Base-by-base conservation (phyloP, 2,329 filamentous ascomycete species). In the Beauveria bassiana region DNA sequence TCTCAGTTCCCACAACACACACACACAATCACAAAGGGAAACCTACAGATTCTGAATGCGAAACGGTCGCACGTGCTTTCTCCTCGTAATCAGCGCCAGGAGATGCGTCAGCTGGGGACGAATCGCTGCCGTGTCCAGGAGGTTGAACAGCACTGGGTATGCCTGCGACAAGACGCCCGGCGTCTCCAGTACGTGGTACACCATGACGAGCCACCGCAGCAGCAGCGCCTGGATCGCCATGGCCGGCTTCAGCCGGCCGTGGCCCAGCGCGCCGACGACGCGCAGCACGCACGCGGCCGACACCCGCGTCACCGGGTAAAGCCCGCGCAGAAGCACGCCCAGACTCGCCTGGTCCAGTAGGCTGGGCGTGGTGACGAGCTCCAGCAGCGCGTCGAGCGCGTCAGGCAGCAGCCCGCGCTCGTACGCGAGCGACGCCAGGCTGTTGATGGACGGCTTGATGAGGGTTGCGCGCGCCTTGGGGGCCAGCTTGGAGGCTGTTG, bases 1-100 rank as follows among this genome's bases (percentile, higher is more conserved):
- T 38, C 34, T 38, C 34, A 38, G 34, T 14, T 38, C 4, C 34
- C 34, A 38, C 34, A 38, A 16, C 0, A 38, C 14, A 34, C 31
- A 34, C 31, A 38, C 12, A 38, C 5, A 14, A 6, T 16, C 34
- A 38, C 34, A 38, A 6, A 38, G 16, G 10, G 5, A 14, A 53
- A 72, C 83, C 71, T 70, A 88, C 85, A 96, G 76, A 49, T 85
- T 78, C 70, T 96, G 90, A 62, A 96, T 93, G 62, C 91, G 83
- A 70, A 91, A 93, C 2, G 90, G 90, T 65, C 88, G 86, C 50
- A 96, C 91, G 74, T 96, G 91, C 69, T 86, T 91, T 61, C 91
- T 85, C 61, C 90, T 81, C 51, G 91, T 96, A 52, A 93, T 85
- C 34, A 93, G 73, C 3, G 89, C 91, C 24, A 96, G 78, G 42